Evolutionary conservation across 2,329 filamentous ascomycete species (phyloP).

Genomic region (Aspergillus terreus): DNA sequence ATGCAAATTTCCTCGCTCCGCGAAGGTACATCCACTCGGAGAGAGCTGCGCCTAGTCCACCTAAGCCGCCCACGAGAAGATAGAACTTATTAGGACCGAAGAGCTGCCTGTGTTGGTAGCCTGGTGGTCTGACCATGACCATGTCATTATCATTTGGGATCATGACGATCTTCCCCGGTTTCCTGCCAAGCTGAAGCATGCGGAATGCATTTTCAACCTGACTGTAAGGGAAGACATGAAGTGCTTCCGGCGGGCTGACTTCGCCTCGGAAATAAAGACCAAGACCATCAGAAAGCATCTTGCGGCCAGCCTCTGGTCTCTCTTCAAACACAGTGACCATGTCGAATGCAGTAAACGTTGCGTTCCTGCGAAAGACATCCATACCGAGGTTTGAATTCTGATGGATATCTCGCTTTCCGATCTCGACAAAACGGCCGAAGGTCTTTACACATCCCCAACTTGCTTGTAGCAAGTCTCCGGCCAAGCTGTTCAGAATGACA

Average conservation of each 20-base stretch:
- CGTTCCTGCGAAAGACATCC: neutral
- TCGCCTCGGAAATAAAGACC: neutral
- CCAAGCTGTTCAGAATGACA: conserved; percentile 11
- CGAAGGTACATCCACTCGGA: neutral
- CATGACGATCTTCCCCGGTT: neutral
- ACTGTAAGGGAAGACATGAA: neutral
- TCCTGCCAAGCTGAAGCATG: neutral
- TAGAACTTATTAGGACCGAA: neutral
- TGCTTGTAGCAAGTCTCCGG: conserved; percentile 8
- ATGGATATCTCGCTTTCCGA: conserved; percentile 11
- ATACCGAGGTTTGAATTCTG: neutral
- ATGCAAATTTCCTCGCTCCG: neutral
- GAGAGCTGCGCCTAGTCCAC: neutral
- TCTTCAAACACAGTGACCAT: neutral
- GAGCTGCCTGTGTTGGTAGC: neutral
- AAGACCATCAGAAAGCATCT: neutral
- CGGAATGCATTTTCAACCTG: neutral
- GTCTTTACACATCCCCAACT: conserved; percentile 4
- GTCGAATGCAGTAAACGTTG: conserved; percentile 6
- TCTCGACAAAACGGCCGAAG: conserved; percentile 12
- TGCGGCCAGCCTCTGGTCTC: neutral
- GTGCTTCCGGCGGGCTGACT: neutral
- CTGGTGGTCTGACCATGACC: neutral
- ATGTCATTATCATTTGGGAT: neutral
- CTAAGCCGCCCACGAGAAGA: neutral